phyloP scores from a whole-genome alignment of 306 rosid genomes.

The Fragaria ananassa region DNA sequence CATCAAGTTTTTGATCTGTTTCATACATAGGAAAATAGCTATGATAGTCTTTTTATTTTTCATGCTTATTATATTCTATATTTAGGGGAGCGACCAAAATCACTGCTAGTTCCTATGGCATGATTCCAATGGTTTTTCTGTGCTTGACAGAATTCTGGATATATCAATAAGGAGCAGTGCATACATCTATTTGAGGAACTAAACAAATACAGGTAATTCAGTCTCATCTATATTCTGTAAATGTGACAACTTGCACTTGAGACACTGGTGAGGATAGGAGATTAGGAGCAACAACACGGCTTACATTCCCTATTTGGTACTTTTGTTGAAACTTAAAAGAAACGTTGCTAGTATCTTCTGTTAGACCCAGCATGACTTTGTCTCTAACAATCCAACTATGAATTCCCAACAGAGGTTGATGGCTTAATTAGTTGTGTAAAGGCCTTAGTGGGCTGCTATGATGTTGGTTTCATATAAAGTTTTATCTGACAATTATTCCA shows the following conservation, averaged over 20 bases:
- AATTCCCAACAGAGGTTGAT: neutral
- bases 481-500: neutral
- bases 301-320: neutral
- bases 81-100: neutral
- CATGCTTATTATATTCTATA: neutral
- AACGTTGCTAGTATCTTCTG: neutral
- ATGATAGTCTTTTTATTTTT: no score
- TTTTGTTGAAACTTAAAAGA: neutral
- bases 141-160: constrained; percentile 51
- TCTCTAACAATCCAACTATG: neutral
- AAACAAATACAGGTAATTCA: constrained; percentile 72
- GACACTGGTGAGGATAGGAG: neutral
- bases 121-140: constrained; percentile 20
- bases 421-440: neutral
- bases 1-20: neutral
- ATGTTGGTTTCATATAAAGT: no score
- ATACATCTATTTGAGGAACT: constrained; percentile 77
- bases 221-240: neutral
- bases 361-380: neutral
- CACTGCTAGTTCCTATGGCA: constrained; percentile 6
- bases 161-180: constrained; percentile 70
- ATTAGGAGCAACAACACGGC: neutral
- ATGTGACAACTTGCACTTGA: neutral
- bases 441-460: neutral
- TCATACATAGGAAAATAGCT: no score